These are phyloP conservation scores for Knufia fluminis DNA, from an alignment of 2,329 filamentous ascomycete species.

Conservation along the genomic window DNA sequence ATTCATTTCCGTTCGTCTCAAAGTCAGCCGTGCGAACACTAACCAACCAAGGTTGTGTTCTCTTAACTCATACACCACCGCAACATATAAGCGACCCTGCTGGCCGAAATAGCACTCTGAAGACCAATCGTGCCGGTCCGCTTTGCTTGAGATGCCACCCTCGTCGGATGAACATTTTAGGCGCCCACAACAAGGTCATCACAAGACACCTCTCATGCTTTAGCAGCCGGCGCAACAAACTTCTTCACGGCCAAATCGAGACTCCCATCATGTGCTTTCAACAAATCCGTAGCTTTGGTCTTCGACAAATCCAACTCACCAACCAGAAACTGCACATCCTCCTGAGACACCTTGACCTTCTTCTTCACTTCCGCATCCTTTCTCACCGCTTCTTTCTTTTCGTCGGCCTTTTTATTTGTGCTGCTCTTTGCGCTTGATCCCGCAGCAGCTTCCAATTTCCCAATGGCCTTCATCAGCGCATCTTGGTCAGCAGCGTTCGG, in stretches of 20 bases:
- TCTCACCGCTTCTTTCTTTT: constrained; percentile 25
- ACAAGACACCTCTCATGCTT: neutral
- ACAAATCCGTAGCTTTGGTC: constrained; percentile 38
- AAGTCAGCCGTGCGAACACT: no score
- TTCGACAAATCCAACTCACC: constrained; percentile 39
- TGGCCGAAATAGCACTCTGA: neutral
- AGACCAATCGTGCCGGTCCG: no score
- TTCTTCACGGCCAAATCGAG: constrained; percentile 23
- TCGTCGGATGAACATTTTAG: no score
- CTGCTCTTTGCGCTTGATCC: constrained; percentile 19
- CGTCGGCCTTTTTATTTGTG: constrained; percentile 20
- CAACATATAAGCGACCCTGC: no score
- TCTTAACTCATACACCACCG: no score
- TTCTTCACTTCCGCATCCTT: constrained; percentile 32
- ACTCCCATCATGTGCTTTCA: constrained; percentile 39
- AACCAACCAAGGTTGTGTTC: no score
- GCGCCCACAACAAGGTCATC: no score
- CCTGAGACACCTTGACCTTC: constrained; percentile 36
- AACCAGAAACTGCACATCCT: constrained; percentile 40
- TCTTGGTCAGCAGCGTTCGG: constrained; percentile 36
- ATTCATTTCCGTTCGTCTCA: no score
- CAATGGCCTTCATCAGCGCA: constrained; percentile 42
- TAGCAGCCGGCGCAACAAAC: constrained; percentile 6
- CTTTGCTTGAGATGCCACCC: no score
- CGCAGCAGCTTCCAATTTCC: constrained; percentile 36